Evolutionary conservation across 176 grass and related monocot genomes (phyloP).

Genomic region (Luzula sylvatica): DNA sequence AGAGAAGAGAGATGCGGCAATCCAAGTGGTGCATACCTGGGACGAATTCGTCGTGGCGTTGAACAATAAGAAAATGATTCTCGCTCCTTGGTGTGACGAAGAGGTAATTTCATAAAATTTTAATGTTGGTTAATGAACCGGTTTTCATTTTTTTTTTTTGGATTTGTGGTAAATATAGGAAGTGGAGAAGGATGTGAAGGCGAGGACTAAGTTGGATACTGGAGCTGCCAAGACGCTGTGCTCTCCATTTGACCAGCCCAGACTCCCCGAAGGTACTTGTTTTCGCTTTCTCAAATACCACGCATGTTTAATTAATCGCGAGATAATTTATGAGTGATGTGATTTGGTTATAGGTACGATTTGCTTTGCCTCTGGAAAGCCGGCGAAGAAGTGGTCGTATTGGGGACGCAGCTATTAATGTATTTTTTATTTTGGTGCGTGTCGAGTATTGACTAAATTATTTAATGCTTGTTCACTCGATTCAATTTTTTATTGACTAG

Average conservation of each 20-base stretch:
- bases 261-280: conserved; percentile 22
- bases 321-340: not conserved
- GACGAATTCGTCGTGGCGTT: conserved; percentile 36
- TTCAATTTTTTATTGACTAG: too few relatives aligned
- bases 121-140: not conserved
- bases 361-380: conserved; percentile 90
- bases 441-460: not conserved
- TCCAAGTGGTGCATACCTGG: conserved; percentile 65
- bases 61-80: conserved; percentile 18
- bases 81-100: conserved; percentile 21
- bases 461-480: too few relatives aligned
- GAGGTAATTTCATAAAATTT: conserved; percentile 1
- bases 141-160: not conserved
- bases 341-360: conserved; percentile 40
- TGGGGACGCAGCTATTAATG: conserved; percentile 86
- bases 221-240: conserved; percentile 36
- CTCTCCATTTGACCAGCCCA: conserved; percentile 33
- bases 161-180: conserved; percentile 19
- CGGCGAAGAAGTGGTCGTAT: conserved; percentile 75
- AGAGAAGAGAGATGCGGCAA: conserved; percentile 74
- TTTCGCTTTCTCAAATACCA: not conserved
- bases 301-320: not conserved
- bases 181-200: conserved; percentile 37
- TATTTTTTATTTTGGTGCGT: not conserved
- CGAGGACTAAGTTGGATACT: conserved; percentile 30